Conservation (phyloP, 2,329 filamentous ascomycete genomes). For the Lecanoromycetidae sp. region DNA sequence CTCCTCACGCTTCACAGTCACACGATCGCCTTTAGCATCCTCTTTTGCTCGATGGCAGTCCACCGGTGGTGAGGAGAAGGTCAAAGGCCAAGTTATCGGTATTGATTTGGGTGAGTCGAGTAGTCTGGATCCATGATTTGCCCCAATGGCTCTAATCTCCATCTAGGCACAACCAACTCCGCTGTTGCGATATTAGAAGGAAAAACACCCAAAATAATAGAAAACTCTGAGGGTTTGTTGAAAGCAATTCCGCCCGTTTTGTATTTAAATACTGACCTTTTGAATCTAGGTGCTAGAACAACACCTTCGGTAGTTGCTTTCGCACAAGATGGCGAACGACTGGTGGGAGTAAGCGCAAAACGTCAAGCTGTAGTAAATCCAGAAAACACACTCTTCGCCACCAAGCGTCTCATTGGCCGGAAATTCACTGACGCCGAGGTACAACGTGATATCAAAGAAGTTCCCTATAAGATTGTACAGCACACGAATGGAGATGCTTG, state of each 20-base stretch:
- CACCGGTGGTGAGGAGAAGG: constrained; percentile 62
- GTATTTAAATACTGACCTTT: not conserved
- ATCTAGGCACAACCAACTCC: constrained; percentile 78
- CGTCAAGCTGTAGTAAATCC: constrained; percentile 97
- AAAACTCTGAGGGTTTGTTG: constrained; percentile 78
- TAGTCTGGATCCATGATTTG: not conserved
- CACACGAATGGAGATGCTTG: constrained; percentile 94
- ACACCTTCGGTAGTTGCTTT: constrained; percentile 94
- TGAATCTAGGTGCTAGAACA: constrained; percentile 59
- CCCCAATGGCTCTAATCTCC: not conserved
- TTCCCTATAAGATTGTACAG: constrained; percentile 97
- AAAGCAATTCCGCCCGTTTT: constrained; percentile 12
- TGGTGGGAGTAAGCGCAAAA: constrained; percentile 95
- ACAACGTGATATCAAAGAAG: constrained; percentile 92
- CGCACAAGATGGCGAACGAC: constrained; percentile 84
- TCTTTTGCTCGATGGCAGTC: constrained; percentile 69
- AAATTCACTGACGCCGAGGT: constrained; percentile 92
- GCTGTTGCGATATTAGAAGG: constrained; percentile 97
- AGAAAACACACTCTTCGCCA: constrained; percentile 95
- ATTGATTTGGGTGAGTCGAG: constrained; percentile 73
- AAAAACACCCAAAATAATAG: constrained; percentile 88
- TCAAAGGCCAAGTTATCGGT: constrained; percentile 92
- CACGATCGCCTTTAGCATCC: constrained; percentile 59
- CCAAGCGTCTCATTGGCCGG: constrained; percentile 95
- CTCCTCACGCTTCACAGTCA: constrained; percentile 54